Evolutionary conservation across 768 basidiomycete genomes (phyloP).

Genomic region (Tulasnella calospora): DNA sequence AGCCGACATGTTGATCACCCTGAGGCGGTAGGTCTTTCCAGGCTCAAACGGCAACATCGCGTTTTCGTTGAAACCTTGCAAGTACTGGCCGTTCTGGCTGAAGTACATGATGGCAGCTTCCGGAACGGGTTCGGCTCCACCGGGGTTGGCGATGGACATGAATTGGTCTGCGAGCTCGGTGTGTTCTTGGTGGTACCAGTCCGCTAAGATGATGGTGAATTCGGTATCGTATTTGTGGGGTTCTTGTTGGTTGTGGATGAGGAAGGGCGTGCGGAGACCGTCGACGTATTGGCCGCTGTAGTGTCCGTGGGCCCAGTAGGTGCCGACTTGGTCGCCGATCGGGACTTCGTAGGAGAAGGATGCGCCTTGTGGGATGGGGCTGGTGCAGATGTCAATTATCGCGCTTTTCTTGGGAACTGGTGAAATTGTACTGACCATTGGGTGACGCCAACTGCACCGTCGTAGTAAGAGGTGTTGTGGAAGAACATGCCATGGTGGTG

Average conservation of each 20-base stretch:
- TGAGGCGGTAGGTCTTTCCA: slow-evolving; percentile 85
- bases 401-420: no score
- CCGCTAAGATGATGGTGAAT: slow-evolving; percentile 76
- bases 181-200: slow-evolving; percentile 90
- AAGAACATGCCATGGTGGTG: slow-evolving; percentile 98
- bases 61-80: slow-evolving; percentile 65
- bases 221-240: slow-evolving; percentile 78
- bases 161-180: slow-evolving; percentile 57
- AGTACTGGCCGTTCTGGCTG: slow-evolving; percentile 65
- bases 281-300: slow-evolving; percentile 83
- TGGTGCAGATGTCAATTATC: not conserved
- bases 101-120: slow-evolving; percentile 82
- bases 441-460: slow-evolving; percentile 75
- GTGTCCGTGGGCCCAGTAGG: slow-evolving; percentile 59
- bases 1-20: slow-evolving; percentile 74
- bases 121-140: slow-evolving; percentile 86
- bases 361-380: slow-evolving; percentile 43
- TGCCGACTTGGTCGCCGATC: slow-evolving; percentile 65
- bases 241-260: slow-evolving; percentile 56
- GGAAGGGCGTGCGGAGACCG: slow-evolving; percentile 79
- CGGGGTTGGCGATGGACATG: slow-evolving; percentile 67
- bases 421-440: slow-evolving; percentile 61
- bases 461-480: slow-evolving; percentile 80
- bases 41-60: slow-evolving; percentile 76
- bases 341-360: slow-evolving; percentile 72